Evolutionary conservation across 371 early-diverging fungal species (phyloP), one percentile per base, ranked within the genome.

Genomic region (Mucor piriformis): DNA sequence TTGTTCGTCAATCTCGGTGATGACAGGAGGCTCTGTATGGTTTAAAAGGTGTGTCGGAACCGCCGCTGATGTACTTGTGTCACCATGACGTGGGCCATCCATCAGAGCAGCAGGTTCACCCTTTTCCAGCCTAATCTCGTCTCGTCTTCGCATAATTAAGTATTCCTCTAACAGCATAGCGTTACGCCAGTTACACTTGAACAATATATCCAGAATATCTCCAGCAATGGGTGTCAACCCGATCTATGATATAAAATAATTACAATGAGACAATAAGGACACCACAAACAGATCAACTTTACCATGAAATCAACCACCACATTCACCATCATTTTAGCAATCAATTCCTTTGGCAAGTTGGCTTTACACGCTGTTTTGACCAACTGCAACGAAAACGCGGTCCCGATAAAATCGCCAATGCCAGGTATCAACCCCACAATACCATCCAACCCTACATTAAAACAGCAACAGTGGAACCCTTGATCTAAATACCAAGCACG

Each of bases 201-300:
- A 78, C n/a, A 81, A 42, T 15, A 72, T 63, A 54, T 83, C 83
- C 37, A 77, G 33, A 12, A 83, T 47, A 56, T 83, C 83, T 27
- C 83, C 83, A 0, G 71, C 63, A 15, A 83, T 35, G 1, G 83
- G 83, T 5, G 77, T 63, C 38, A 83, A 54, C 0, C 83, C 83
- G 16, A 81, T 13, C 67, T 67, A 51, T 44, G 8, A 1, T n/a
- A 32, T 16, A 23, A 23, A 38, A 15, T 18, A 18, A 42, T 7
- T 16, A 18, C 8, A 16, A 16, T 0, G 21, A 24, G 6, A 4
- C 3, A 6, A 23, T 2, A 46, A 46, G 21, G 21, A 29, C 32
- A 24, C 8, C 25, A 35, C 54, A 42, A 3, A 2, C 29, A 16
- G 16, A 40, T 40, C 6, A n/a, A 33, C 40, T 42, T 54, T 72